phyloP scores from a whole-genome alignment of 805 yeast genomes.

The Candida orba region DNA sequence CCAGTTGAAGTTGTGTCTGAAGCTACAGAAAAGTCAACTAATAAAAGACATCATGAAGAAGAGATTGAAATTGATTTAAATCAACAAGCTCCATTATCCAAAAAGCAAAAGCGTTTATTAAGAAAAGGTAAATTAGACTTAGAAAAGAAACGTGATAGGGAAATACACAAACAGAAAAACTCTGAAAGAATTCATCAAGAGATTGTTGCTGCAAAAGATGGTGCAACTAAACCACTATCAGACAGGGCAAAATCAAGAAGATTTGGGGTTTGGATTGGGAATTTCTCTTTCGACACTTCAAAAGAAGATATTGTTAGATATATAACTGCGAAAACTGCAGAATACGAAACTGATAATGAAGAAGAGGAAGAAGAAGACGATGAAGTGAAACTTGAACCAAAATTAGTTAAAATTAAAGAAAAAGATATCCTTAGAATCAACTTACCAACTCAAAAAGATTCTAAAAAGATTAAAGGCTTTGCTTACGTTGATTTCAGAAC shows the following conservation, averaged over 20 bases:
- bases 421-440: constrained; percentile 68
- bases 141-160: constrained; percentile 43
- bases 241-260: constrained; percentile 20
- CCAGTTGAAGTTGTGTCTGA: neutral
- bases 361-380: constrained; percentile 10
- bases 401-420: constrained; percentile 35
- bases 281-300: constrained; percentile 76
- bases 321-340: constrained; percentile 50
- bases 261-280: constrained; percentile 92
- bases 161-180: constrained; percentile 25
- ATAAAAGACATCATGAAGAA: constrained; percentile 26
- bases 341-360: constrained; percentile 24
- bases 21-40: no score
- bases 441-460: constrained; percentile 61
- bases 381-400: constrained; percentile 3
- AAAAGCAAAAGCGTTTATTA: constrained; percentile 79
- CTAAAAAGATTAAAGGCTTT: constrained; percentile 68
- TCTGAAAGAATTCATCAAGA: constrained; percentile 2
- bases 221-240: no score
- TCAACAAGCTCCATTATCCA: constrained; percentile 77
- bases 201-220: constrained; percentile 26
- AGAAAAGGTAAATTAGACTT: constrained; percentile 69
- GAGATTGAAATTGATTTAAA: constrained; percentile 55
- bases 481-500: constrained; percentile 81
- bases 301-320: constrained; percentile 66